Base-by-base conservation (phyloP, 768 basidiomycete genomes). In the Amanita polypyramis region DNA sequence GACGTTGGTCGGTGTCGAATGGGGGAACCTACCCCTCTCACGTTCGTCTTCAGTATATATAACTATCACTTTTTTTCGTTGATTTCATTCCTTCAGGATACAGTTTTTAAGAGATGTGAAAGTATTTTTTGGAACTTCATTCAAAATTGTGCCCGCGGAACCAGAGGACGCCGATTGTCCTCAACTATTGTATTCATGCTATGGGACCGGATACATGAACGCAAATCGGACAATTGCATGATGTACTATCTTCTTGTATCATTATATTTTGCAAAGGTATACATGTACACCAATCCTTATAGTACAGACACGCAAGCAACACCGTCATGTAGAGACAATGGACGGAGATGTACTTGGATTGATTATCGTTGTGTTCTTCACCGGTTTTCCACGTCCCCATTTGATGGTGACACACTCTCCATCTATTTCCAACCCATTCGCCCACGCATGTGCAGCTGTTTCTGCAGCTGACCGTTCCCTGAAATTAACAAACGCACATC, bases 401-500 rank as follows among this genome's bases (percentile, higher is more conserved):
- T 84, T 88, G 21, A 95, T 76, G 38, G 74, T 69, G 8, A 85
- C 75, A 29, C 69, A 71, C 59, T 84, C 80, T 1, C 80, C 85
- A 23, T 90, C 84, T 20, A 97, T 70, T 55, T 95, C 94, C 8
- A 98, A 69, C 1, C 94, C 93, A 52, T 82, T 81, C n/a, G 90
- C 79, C 80, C 94, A 91, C 8, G 85, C 82, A 53, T 87, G 79
- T 0, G 94, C 94, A 0, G 89, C 92, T 12, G 71, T 69, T 65
- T 99, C 96, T 12, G 96, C 94, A n/a, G 77, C 71, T 5, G 70
- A 58, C 15, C 96, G 76, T 46, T 85, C 79, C 55, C 75, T 82
- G 70, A 98, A 98, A 63, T 97, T 97, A 45, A 96, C 76, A 63
- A 99, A 99, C 1, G 95, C 96, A 65, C 93, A 95, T 64, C 88